Evolutionary conservation across 306 rosid species (phyloP).

Genomic region (Rosa rugosa): DNA sequence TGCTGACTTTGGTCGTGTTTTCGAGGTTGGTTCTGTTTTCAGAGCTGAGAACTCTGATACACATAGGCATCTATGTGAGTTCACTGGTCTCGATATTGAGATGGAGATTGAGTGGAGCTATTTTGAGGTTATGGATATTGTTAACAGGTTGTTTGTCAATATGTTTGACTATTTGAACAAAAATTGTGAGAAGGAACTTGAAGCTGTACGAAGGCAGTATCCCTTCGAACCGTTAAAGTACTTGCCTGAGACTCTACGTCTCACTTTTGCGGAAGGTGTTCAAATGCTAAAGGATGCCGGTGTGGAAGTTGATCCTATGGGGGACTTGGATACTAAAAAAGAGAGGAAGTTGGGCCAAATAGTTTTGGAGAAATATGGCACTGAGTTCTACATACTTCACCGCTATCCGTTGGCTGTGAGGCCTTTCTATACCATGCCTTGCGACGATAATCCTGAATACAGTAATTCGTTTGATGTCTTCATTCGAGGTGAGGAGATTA

Average conservation of each 20-base stretch:
- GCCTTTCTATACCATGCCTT: constrained; percentile 96
- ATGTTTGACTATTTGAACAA: constrained; percentile 71
- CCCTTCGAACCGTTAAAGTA: constrained; percentile 95
- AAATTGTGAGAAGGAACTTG: constrained; percentile 63
- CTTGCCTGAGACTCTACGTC: constrained; percentile 64
- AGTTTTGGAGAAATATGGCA: constrained; percentile 86
- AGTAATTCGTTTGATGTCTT: constrained; percentile 94
- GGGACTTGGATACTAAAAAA: constrained; percentile 77
- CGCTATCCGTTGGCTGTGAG: constrained; percentile 80
- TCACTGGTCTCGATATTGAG: constrained; percentile 86
- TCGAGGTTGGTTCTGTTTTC: constrained; percentile 81
- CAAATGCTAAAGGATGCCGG: constrained; percentile 93
- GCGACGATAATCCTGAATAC: constrained; percentile 69
- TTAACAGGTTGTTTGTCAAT: constrained; percentile 67
- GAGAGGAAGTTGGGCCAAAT: constrained; percentile 86
- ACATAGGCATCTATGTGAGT: constrained; percentile 89
- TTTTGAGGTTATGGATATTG: constrained; percentile 85
- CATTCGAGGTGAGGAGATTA: constrained; percentile 95
- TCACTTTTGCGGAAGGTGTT: constrained; percentile 86
- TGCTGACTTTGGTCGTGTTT: constrained; percentile 78
- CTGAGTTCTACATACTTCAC: constrained; percentile 85
- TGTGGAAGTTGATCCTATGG: constrained; percentile 76
- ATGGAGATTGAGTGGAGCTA: constrained; percentile 80
- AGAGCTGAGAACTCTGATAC: constrained; percentile 88
- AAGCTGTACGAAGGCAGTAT: constrained; percentile 70